Evolutionary conservation across 345 rosid species (phyloP).

Genomic region (Hirschfeldia incana): DNA sequence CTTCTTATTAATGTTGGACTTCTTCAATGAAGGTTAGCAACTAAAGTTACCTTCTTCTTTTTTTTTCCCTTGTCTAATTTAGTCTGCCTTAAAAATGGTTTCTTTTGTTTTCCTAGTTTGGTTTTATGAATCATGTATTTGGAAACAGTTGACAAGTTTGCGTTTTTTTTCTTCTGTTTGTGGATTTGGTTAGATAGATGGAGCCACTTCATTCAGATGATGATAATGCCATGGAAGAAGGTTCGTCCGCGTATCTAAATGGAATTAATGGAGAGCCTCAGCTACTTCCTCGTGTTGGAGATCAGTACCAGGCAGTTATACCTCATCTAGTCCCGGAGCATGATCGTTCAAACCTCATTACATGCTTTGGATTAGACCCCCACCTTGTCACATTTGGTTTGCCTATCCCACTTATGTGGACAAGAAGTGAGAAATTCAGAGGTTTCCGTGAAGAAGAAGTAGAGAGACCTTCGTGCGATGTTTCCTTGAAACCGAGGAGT

Average conservation of each 20-base stretch:
- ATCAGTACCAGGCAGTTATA: slow-evolving; percentile 56
- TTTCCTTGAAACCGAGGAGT: slow-evolving; percentile 30
- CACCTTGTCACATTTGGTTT: slow-evolving; percentile 35
- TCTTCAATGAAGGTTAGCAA: slow-evolving; percentile 45
- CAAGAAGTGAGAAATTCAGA: slow-evolving; percentile 45
- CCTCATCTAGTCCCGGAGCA: slow-evolving; percentile 39
- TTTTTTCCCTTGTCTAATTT: slow-evolving; percentile 14
- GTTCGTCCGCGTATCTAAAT: slow-evolving; percentile 35
- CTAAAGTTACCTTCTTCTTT: neutral
- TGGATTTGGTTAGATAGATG: slow-evolving; percentile 48
- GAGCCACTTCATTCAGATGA: slow-evolving; percentile 39
- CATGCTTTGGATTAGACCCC: slow-evolving; percentile 17
- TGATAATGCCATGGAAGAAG: slow-evolving; percentile 45
- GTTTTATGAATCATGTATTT: slow-evolving; percentile 4
- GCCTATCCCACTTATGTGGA: slow-evolving; percentile 60
- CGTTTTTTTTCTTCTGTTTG: neutral
- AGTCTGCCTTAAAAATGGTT: slow-evolving; percentile 7
- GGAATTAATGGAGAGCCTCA: slow-evolving; percentile 50
- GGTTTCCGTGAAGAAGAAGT: slow-evolving; percentile 27
- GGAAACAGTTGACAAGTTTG: neutral
- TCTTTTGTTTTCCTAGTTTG: neutral
- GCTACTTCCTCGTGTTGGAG: slow-evolving; percentile 59
- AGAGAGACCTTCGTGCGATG: neutral
- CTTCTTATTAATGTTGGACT: slow-evolving; percentile 44
- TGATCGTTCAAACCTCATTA: slow-evolving; percentile 37